Evolutionary conservation across 305 asterid species (phyloP).

Genomic region (Fraxinus ornus): DNA sequence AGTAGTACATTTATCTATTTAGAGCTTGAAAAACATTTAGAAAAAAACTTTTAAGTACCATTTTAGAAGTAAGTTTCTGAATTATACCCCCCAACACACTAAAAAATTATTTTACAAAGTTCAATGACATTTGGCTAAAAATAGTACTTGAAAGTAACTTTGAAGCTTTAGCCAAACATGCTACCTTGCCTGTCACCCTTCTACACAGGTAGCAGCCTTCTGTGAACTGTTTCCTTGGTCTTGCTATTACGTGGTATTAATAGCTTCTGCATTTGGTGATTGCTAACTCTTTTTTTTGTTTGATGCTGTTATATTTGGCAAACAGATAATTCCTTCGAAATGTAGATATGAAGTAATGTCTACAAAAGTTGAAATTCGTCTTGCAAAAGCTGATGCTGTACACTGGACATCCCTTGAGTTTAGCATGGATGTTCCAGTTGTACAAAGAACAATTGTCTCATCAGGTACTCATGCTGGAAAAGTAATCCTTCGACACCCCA

Average conservation of each 20-base stretch:
- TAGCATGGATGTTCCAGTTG: constrained; percentile 41
- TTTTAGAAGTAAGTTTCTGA: too few relatives aligned
- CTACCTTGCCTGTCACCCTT: neutral
- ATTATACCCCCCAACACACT: too few relatives aligned
- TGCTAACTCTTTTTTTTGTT: constrained; percentile 1
- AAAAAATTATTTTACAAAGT: neutral
- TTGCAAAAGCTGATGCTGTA: constrained; percentile 71
- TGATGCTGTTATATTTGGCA: constrained; percentile 13
- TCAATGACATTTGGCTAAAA: neutral
- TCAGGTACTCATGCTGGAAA: constrained; percentile 41
- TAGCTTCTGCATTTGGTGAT: constrained; percentile 2
- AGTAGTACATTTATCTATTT: neutral
- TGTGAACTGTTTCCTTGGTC: neutral
- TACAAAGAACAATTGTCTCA: constrained; percentile 43
- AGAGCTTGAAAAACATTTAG: neutral
- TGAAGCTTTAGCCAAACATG: neutral
- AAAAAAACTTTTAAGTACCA: neutral
- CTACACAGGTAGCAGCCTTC: neutral
- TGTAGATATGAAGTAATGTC: constrained; percentile 71
- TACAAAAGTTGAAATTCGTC: constrained; percentile 87
- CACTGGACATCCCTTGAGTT: constrained; percentile 83
- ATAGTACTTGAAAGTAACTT: neutral
- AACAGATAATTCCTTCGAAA: constrained; percentile 79
- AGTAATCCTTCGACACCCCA: neutral
- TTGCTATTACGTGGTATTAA: neutral